Evolutionary conservation across 805 yeast species (phyloP), one percentile per base, ranked within the genome.

Genomic region (Wickerhamiella parazyma): DNA sequence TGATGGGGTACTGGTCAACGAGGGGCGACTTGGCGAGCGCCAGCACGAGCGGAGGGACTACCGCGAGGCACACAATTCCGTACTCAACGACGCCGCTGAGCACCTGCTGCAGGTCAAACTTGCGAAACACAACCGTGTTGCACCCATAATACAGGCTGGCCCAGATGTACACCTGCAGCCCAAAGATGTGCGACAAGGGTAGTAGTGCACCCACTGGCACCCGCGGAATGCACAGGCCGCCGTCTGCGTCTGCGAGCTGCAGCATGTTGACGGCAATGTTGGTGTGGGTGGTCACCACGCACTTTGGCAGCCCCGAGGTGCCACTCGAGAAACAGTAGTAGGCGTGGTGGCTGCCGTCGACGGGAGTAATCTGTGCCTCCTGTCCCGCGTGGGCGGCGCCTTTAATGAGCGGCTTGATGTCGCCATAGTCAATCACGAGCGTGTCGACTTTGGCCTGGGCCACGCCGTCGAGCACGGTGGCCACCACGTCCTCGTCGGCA

Each of bases 291-390:
- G 78, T 62, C 21, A 75, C 73, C 22, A 77, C 86, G 55, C 87
- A 87, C 62, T 80, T 80, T 48, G 87, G 82, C 35, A 76, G 71
- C 47, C 87, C 86, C 14, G 58, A 55, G 22, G 61, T 55, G 2
- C 58, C 57, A 2, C 55, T 52, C 16, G 55, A 54, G 36, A 55
- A 51, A 36, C 52, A 48, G 40, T 51, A 52, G 39, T 51, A 53
- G 11, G 56, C 57, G 20, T 38, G 45, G 31, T 46, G 46, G 12
- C 17, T 17, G 14, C 45, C 42, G 16, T 21, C 18, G 22, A 22
- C 16, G 10, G 18, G 16, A n/a, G n/a, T n/a, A n/a, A n/a, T n/a
- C n/a, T n/a, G n/a, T n/a, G n/a, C n/a, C n/a, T n/a, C n/a, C n/a
- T n/a, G n/a, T n/a, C n/a, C n/a, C n/a, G n/a, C n/a, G n/a, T n/a